Base-by-base conservation (phyloP, 495 filamentous ascomycete genomes). In the Aspergillus ellipticus region DNA sequence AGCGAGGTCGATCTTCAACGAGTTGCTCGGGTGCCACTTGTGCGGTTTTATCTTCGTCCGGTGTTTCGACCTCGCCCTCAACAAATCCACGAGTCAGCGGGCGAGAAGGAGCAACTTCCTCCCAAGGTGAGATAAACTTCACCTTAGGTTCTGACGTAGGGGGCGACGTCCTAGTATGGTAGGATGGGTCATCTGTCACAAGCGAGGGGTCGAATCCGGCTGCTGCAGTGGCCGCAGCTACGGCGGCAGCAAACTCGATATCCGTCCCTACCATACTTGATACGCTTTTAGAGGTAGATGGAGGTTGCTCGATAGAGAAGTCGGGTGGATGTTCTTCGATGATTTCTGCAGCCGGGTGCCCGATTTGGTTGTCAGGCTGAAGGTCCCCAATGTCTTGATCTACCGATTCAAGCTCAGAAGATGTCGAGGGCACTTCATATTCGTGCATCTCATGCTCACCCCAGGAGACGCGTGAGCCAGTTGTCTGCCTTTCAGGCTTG, bases 121-220 rank as follows among this genome's bases (percentile, higher is more conserved):
- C 73, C 49, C 70, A 77, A 4, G 77, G 76, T 3, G 74, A 63
- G 45, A 68, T 67, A 57, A 82, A 83, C 3, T 61, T 29, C 1
- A 57, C 61, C 19, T 68, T 62, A 15, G 81, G 78, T 47, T 82
- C 80, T 1, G 85, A 82, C 7, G 79, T 77, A 6, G 85, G 85
- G 3, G 85, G 85, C 0, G 86, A 88, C 41, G 83, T 80, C 17
- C 86, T 81, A 20, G 76, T 77, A 43, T 82, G 82, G 53, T 83
- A 90, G 2, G 63, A 73, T 0, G 82, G 80, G 59, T 90, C 78
- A 50, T 89, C 74, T 20, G 86, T 82, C 13, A 90, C 82, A 54
- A 89, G 82, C 22, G 87, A 80, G 19, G 86, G 82, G 65, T 90
- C 82, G 55, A 90, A 90, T 0, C 87, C 87, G 49, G 82, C 78